Evolutionary conservation across 768 basidiomycete genomes (phyloP).

Genomic region (Rhodocollybia butyracea): DNA sequence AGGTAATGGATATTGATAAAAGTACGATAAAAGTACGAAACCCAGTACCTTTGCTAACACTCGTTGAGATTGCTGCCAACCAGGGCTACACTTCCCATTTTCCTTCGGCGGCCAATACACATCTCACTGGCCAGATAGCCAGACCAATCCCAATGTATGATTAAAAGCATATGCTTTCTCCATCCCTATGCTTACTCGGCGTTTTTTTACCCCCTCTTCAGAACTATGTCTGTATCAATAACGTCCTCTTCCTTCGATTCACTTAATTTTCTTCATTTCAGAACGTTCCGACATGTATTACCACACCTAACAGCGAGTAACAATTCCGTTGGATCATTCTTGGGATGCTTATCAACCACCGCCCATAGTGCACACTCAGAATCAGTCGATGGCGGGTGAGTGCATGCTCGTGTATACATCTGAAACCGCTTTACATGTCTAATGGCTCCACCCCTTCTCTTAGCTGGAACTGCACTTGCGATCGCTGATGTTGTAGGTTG

Average conservation of each 20-base stretch:
- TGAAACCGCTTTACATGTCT: too few relatives aligned
- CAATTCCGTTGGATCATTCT: neutral
- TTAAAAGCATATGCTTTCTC: too few relatives aligned
- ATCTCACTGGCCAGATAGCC: conserved; percentile 46
- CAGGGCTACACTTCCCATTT: conserved; percentile 43
- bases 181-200: too few relatives aligned
- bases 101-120: conserved; percentile 36
- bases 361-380: conserved; percentile 56
- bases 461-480: conserved; percentile 53
- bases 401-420: too few relatives aligned
- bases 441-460: too few relatives aligned
- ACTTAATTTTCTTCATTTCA: conserved; percentile 12
- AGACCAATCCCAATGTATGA: conserved; percentile 38
- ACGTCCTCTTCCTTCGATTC: neutral
- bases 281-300: conserved; percentile 42
- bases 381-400: conserved; percentile 46
- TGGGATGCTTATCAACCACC: neutral
- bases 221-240: conserved; percentile 44
- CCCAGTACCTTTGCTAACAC: too few relatives aligned
- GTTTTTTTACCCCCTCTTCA: too few relatives aligned
- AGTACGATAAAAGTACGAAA: too few relatives aligned
- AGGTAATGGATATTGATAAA: too few relatives aligned
- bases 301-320: conserved; percentile 43
- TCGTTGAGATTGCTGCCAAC: conserved; percentile 49
- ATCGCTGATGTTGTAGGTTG: conserved; percentile 54